These are phyloP conservation scores for Hypoxylon sp. DNA, from an alignment of 2,329 filamentous ascomycete species.

Conservation along the genomic window DNA sequence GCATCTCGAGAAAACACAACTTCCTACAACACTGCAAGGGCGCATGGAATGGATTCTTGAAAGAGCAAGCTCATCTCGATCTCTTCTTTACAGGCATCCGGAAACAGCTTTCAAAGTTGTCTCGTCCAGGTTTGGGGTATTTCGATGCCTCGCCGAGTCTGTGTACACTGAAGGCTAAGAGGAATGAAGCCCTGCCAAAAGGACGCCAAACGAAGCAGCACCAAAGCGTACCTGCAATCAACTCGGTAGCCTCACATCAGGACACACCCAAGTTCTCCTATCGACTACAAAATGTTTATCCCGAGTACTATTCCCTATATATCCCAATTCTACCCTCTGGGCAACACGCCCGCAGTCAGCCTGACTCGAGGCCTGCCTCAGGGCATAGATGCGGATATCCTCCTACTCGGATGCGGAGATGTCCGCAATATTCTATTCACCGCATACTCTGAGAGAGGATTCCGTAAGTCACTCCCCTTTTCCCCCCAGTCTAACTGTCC, in stretches of 20 bases:
- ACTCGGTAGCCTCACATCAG: neutral
- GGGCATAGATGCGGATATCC: slow-evolving; percentile 62
- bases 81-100: neutral
- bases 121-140: neutral
- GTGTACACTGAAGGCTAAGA: neutral
- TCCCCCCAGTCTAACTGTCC: neutral
- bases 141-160: neutral
- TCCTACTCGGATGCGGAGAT: slow-evolving; percentile 70
- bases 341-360: slow-evolving; percentile 36
- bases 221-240: neutral
- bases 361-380: slow-evolving; percentile 57
- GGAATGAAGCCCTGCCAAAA: neutral
- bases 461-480: slow-evolving; percentile 50
- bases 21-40: neutral
- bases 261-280: neutral
- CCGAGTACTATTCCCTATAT: slow-evolving; percentile 16
- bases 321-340: slow-evolving; percentile 26
- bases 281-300: slow-evolving; percentile 26
- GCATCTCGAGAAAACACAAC: no score
- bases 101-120: neutral
- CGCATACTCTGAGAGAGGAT: slow-evolving; percentile 56
- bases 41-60: neutral
- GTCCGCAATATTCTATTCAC: slow-evolving; percentile 69
- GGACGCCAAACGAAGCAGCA: neutral
- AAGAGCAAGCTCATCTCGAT: neutral